Evolutionary conservation across 163 green algal species (phyloP), one percentile per base, ranked within the genome.

Genomic region (Trebouxiophyceae sp.): DNA sequence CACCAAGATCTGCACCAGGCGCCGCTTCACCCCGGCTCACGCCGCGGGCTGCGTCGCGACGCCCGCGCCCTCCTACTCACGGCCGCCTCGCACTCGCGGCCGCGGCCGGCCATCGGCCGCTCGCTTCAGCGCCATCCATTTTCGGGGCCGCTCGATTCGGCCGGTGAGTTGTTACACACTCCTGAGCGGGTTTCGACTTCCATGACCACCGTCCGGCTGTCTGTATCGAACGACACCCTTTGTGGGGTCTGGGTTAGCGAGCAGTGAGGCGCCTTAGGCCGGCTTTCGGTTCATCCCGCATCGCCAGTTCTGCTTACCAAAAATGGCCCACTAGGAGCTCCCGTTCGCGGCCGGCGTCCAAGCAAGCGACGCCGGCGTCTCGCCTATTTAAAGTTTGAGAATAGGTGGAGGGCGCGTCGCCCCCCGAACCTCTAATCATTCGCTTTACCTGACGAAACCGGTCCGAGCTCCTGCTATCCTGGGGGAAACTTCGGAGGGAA

Each of bases 101-200:
- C 75, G 90, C 89, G 85, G 87, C 81, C 78, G 81, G 81, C 79
- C 90, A 89, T 91, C 87, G 81, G 85, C 84, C 77, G 75, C 81
- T 72, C 87, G 79, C 85, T 92, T 93, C 63, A 93, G 87, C 84
- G 86, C 84, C 86, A 93, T 92, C 87, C 87, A 94, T 93, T 93
- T 91, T 94, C 84, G 81, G 87, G 87, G 87, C 84, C 91, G 89
- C 86, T 91, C 89, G 77, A 94, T 95, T 93, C 87, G 87, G 85
- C 84, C 90, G 87, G 87, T 95, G 87, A 92, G 87, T 95, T 95
- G 87, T 95, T 95, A 95, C 85, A 95, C 87, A 95, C 84, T 95
- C 87, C 85, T 92, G 91, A 92, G 84, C 86, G 86, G 86, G 84
- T 92, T 95, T 89, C 85, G 85, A 93, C 86, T 93, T 95, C 86